phyloP scores from a whole-genome alignment of 129 eudicot genomes.

The Tagetes patula region DNA sequence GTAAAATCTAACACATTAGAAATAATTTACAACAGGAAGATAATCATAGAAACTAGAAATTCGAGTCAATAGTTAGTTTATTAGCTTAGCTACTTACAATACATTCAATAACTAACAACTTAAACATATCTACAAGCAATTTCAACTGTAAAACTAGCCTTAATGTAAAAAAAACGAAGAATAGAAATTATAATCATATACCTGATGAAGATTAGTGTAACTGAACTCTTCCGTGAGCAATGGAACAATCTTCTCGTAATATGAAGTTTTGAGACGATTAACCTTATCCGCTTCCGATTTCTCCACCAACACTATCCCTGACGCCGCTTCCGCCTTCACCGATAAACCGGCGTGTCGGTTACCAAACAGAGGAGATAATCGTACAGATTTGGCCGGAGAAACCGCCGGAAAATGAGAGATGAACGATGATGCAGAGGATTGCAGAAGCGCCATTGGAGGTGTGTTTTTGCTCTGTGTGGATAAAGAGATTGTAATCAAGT shows the following conservation, averaged over 20 bases:
- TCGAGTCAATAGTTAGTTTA: no score
- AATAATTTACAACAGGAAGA: not conserved
- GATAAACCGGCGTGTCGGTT: conserved; percentile 33
- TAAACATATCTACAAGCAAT: conserved; percentile 11
- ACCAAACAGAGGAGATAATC: conserved; percentile 26
- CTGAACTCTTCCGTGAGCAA: conserved; percentile 74
- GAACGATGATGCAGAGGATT: conserved; percentile 72
- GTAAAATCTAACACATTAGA: not conserved
- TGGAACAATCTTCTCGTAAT: conserved; percentile 76
- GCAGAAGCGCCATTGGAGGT: conserved; percentile 66
- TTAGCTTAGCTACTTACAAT: no score
- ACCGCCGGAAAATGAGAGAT: conserved; percentile 47
- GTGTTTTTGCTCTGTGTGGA: conserved; percentile 18
- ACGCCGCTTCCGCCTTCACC: conserved; percentile 62
- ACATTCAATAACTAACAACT: not conserved
- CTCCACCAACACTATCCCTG: conserved; percentile 64
- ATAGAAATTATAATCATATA: conserved; percentile 24
- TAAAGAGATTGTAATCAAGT: conserved; percentile 25
- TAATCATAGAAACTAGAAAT: no score
- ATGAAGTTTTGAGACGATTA: conserved; percentile 60
- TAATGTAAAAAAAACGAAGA: not conserved
- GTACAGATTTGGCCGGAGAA: conserved; percentile 28
- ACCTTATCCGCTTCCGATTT: conserved; percentile 70
- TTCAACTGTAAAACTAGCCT: conserved; percentile 7
- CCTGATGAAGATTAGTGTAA: conserved; percentile 88